These are phyloP conservation scores for Nicotiana tomentosiformis DNA, from an alignment of 257 asterid genomes.

Conservation along the genomic window DNA sequence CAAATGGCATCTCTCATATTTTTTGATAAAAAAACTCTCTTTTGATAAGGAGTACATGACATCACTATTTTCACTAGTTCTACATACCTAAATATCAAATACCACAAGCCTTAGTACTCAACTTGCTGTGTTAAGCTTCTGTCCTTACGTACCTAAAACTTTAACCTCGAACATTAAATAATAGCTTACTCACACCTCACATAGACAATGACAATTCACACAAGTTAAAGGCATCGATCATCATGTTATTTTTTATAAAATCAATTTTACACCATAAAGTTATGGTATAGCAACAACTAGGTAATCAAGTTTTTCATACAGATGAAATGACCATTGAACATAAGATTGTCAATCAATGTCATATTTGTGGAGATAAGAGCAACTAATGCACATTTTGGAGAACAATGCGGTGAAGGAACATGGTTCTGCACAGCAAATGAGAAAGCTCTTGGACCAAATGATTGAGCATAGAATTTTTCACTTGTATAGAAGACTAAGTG, in stretches of 20 bases:
- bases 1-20: not conserved
- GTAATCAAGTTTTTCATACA: not conserved
- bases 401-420: not conserved
- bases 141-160: not conserved
- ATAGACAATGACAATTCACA: not conserved
- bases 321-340: not conserved
- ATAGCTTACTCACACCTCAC: not conserved
- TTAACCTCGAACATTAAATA: not conserved
- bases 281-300: not conserved
- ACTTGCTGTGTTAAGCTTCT: not conserved
- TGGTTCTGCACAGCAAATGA: not conserved
- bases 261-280: not conserved
- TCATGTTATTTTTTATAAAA: not conserved
- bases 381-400: not conserved
- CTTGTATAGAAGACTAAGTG: not conserved
- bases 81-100: not conserved
- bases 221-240: not conserved
- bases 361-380: not conserved
- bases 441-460: not conserved
- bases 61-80: not conserved
- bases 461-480: not conserved
- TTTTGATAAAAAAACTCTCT: too few species aligned
- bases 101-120: not conserved
- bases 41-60: not conserved
- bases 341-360: not conserved